Percentiles rank a stretch among this genome's conserved stretches.
Conservation (phyloP, 2,329 filamentous ascomycete genomes). For the Simplicillium aogashimaense region DNA sequence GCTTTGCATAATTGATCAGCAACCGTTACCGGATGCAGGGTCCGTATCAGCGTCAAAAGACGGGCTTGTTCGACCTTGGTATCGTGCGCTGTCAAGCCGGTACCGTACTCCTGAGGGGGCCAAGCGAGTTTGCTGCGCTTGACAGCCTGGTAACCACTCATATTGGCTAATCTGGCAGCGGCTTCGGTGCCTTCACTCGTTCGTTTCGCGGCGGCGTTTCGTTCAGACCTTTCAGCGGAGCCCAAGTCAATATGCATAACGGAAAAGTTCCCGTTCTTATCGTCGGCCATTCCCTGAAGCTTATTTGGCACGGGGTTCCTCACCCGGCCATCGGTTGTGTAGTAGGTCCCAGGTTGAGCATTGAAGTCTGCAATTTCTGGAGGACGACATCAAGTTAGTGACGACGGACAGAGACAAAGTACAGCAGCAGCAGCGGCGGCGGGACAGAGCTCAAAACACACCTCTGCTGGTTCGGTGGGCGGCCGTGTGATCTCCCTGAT, state of each 20-base stretch:
- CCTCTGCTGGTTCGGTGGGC: too few relatives aligned
- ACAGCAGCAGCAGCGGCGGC: too few relatives aligned
- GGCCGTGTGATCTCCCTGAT: too few relatives aligned
- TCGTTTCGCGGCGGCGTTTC: constrained; percentile 46
- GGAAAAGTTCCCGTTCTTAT: constrained; percentile 49
- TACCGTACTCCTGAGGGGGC: constrained; percentile 12
- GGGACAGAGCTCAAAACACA: too few relatives aligned
- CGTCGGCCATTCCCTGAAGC: constrained; percentile 47
- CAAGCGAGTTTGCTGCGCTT: constrained; percentile 30
- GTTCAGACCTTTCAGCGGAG: constrained; percentile 33
- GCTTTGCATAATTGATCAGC: constrained; percentile 55
- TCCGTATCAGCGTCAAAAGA: constrained; percentile 45
- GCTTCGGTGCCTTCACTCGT: constrained; percentile 52
- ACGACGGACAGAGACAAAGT: too few relatives aligned
- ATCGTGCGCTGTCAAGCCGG: constrained; percentile 25
- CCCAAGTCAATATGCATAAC: constrained; percentile 52
- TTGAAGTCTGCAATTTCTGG: constrained; percentile 10
- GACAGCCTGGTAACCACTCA: constrained; percentile 41
- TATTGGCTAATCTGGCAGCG: constrained; percentile 45
- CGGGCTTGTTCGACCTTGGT: constrained; percentile 51
- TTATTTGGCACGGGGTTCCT: constrained; percentile 52
- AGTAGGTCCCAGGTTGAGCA: constrained; percentile 3
- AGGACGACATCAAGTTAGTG: too few relatives aligned
- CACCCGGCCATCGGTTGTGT: constrained; percentile 19
- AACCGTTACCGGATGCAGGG: constrained; percentile 42